phyloP scores from a whole-genome alignment of 306 rosid genomes.

The Gynostemma pentaphyllum region DNA sequence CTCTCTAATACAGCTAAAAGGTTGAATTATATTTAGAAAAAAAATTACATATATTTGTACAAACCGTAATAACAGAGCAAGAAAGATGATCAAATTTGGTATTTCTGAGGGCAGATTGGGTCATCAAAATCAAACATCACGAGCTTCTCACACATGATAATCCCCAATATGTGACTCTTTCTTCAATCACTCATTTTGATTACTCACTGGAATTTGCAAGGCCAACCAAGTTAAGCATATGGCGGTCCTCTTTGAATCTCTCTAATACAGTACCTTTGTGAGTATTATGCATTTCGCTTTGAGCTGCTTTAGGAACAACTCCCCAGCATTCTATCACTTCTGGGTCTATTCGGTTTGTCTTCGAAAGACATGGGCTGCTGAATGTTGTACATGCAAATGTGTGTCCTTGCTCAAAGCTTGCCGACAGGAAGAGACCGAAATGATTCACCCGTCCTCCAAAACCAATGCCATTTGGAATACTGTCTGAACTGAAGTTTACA shows the following conservation, averaged over 20 bases:
- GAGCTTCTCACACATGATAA: too few relatives aligned
- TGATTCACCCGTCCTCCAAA: slow-evolving; percentile 76
- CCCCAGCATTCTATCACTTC: slow-evolving; percentile 97
- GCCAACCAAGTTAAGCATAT: slow-evolving; percentile 79
- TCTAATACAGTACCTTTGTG: slow-evolving; percentile 45
- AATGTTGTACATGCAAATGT: slow-evolving; percentile 72
- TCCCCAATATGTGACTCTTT: too few relatives aligned
- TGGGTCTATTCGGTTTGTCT: slow-evolving; percentile 39
- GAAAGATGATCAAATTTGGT: too few relatives aligned
- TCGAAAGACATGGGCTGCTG: slow-evolving; percentile 82
- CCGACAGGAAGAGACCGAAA: slow-evolving; percentile 65
- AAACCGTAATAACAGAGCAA: too few relatives aligned
- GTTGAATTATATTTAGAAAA: too few relatives aligned
- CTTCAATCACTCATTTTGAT: slow-evolving; percentile 9
- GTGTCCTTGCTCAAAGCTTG: slow-evolving; percentile 73
- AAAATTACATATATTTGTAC: too few relatives aligned
- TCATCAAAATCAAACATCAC: too few relatives aligned
- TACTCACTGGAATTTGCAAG: slow-evolving; percentile 75
- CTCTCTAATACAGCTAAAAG: too few relatives aligned
- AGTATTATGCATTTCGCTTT: slow-evolving; percentile 25
- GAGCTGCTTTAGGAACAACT: slow-evolving; percentile 31
- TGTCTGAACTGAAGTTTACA: slow-evolving; percentile 73
- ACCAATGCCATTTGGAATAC: slow-evolving; percentile 86
- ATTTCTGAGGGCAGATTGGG: too few relatives aligned
- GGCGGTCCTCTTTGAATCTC: slow-evolving; percentile 76